Evolutionary conservation across 352 stramenopile species (phyloP), one percentile per base, ranked within the genome.

Genomic region (Phytophthora brassicae): DNA sequence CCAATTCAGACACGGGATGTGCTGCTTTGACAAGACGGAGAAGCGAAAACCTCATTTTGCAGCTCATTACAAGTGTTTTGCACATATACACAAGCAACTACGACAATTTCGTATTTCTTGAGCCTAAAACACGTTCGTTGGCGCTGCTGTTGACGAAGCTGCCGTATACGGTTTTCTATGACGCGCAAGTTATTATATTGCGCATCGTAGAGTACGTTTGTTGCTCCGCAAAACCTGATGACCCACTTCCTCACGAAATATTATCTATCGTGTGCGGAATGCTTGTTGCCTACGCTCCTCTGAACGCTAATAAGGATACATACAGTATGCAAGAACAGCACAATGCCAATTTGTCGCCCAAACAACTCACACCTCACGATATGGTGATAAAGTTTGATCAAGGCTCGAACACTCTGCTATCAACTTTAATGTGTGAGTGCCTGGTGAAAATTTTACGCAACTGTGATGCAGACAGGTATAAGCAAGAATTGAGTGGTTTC

Each of bases 181-280:
- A 89, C 46, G 75, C 80, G 3, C 72, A 80, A 39, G 69, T 88
- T 13, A 89, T 91, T 56, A 86, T 89, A 7, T 67, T 94, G 20
- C 72, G 80, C 16, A 84, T 90, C 20, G 82, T 89, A n/a, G 81
- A 94, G 56, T 90, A 91, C 36, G 79, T 90, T 9, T 90, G 81
- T 45, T 82, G 74, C 19, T 68, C 77, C 28, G 82, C 79, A 28
- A 72, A 70, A 31, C 41, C 70, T 14, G 75, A 89, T 2, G 67
- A 67, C 2, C 43, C 68, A 6, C 49, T 87, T 16, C 75, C 81
- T 20, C 67, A 77, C 20, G 79, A 90, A 19, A 81, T 92, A 35
- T 62, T 94, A 13, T 80, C 76, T 0, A 74, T 90, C 8, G 46
- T 94, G 2, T 84, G 77, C 51, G 84, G 65, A n/a, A 53, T 89